Evolutionary conservation across 192 early-diverging fungal genomes (phyloP), one percentile per base, ranked within the genome.

Genomic region (Podila verticillata): DNA sequence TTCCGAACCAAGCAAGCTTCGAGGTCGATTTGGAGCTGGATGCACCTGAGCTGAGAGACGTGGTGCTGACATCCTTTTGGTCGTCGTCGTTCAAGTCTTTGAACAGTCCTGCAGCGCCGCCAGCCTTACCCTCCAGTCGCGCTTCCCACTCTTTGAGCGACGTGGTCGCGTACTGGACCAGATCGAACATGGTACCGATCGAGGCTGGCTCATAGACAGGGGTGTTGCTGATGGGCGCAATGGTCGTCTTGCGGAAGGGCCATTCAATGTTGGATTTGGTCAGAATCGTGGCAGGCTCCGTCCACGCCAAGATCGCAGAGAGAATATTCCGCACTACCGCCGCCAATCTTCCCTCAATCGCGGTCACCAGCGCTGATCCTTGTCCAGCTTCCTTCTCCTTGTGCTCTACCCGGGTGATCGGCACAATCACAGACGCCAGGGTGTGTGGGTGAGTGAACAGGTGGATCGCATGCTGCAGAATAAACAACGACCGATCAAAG

Each of bases 181-280:
- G 51, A 32, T 85, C 84, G 63, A 80, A 72, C 57, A 85, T 51
- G 9, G 84, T 85, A 9, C 84, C 84, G 31, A 85, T 78, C 49
- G 84, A 80, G 12, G 72, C 81, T 34, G 75, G 64, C 13, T 80
- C 74, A 20, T 65, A 73, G 10, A 66, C 60, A 13, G 65, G 65
- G 0, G 73, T 74, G 48, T 79, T 75, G 54, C 57, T 73, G 44
- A 73, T 66, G 17, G 84, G 84, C 9, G 58, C 65, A 66, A 86
- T 71, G 8, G 75, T 80, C 5, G 69, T 61, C 51, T 86, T 84
- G 29, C 85, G 79, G 69, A 77, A 54, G 0, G 85, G 82, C 85
- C 85, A 86, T n/a, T 81, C 78, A 7, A 61, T 54, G 29, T 80
- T 73, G 17, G 70, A 63, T 20, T 66, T 80, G 15, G 64, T 77